These are phyloP conservation scores for Spatholobus suberectus DNA, from an alignment of 306 rosid genomes.

Conservation along the genomic window DNA sequence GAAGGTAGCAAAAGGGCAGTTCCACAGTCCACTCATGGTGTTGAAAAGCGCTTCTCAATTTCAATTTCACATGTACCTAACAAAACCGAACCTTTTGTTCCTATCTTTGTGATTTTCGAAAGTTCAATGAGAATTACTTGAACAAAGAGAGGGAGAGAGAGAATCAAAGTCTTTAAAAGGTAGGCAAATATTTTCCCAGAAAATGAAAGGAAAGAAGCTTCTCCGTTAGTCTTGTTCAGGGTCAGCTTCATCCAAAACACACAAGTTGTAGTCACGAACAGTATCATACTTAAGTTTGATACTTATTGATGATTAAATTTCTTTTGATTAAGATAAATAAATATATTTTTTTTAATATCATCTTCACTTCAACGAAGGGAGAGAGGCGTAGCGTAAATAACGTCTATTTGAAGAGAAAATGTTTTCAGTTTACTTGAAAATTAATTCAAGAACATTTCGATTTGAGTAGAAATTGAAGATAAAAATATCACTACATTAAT, in stretches of 20 bases:
- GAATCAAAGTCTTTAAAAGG: conserved; percentile 21
- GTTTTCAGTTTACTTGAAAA: too few relatives aligned
- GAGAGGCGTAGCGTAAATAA: not conserved
- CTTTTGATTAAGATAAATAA: not conserved
- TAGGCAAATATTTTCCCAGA: not conserved
- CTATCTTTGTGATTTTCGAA: conserved; percentile 6
- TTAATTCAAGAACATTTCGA: too few relatives aligned
- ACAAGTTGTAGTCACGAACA: not conserved
- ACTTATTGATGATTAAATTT: not conserved
- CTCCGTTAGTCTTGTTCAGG: not conserved
- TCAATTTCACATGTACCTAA: conserved; percentile 33
- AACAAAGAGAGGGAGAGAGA: not conserved
- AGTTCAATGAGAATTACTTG: not conserved
- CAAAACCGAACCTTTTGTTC: conserved; percentile 30
- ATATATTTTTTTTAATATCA: not conserved
- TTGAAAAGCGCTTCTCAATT: conserved; percentile 36
- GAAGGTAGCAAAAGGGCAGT: conserved; percentile 31
- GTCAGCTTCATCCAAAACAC: not conserved
- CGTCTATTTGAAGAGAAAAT: too few relatives aligned
- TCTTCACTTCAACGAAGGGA: not conserved
- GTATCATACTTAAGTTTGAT: not conserved
- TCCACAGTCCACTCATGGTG: conserved; percentile 13
- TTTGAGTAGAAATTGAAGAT: too few relatives aligned
- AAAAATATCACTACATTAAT: too few relatives aligned
- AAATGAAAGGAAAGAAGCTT: conserved; percentile 16